These are phyloP conservation scores for Neonectria punicea DNA, from an alignment of 2,329 filamentous ascomycete species.

Conservation along the genomic window DNA sequence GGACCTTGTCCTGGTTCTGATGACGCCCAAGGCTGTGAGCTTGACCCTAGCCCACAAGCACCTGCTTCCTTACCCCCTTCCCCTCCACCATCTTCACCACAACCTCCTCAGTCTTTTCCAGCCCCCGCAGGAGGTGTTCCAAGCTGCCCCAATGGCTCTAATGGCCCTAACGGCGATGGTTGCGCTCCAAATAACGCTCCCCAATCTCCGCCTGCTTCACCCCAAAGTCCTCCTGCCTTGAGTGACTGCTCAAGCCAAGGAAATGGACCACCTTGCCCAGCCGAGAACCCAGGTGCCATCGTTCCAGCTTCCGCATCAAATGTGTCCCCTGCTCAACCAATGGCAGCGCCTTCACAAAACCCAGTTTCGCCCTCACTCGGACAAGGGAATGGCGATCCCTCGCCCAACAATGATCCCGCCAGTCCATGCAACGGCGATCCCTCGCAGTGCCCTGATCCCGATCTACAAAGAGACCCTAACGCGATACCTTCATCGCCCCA, in stretches of 20 bases:
- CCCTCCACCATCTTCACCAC: background rate
- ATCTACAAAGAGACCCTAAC: background rate
- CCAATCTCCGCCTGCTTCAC: background rate
- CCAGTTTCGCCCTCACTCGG: background rate
- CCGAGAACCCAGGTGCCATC: background rate
- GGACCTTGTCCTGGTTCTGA: background rate
- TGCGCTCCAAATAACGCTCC: background rate
- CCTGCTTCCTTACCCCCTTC: background rate
- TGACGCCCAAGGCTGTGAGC: background rate
- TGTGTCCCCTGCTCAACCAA: background rate
- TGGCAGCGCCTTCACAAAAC: background rate
- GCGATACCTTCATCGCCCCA: background rate
- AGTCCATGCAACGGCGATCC: background rate
- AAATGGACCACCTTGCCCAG: slow-evolving; percentile 3
- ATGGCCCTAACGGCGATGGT: background rate
- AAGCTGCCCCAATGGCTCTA: background rate
- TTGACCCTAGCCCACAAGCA: background rate
- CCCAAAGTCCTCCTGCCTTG: background rate
- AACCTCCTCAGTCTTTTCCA: background rate
- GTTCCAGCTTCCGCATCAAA: background rate
- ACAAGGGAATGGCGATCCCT: background rate
- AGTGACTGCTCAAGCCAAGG: background rate
- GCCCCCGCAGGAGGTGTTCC: background rate
- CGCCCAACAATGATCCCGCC: background rate
- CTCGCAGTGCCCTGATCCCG: background rate